These are phyloP conservation scores for Candida mesenterica DNA, from an alignment of 1,139 yeast species.

Conservation along the genomic window DNA sequence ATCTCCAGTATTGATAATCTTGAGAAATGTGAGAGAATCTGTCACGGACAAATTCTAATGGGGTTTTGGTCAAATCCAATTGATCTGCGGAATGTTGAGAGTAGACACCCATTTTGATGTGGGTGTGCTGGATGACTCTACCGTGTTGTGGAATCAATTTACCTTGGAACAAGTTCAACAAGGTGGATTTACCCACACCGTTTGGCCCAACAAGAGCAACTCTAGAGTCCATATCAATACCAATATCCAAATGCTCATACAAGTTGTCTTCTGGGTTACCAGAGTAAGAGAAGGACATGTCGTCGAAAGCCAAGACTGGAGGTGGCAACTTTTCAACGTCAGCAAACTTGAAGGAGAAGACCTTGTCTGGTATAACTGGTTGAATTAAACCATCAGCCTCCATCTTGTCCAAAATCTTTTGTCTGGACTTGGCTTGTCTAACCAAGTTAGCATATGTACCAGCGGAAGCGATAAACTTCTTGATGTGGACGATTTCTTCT, in stretches of 20 bases:
- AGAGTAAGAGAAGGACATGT: conserved; percentile 87
- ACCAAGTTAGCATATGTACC: conserved; percentile 99
- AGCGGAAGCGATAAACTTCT: conserved; percentile 98
- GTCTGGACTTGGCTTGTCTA: conserved; percentile 98
- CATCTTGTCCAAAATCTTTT: conserved; percentile 99
- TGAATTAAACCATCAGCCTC: conserved; percentile 98
- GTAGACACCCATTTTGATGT: conserved; percentile 96
- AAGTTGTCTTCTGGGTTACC: conserved; percentile 86
- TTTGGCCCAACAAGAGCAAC: conserved; percentile 98
- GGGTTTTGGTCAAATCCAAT: conserved; percentile 90
- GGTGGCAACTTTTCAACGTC: conserved; percentile 98
- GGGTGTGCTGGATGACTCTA: conserved; percentile 95
- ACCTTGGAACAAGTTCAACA: conserved; percentile 96
- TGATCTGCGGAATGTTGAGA: conserved; percentile 99
- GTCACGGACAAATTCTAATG: conserved; percentile 95
- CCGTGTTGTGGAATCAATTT: conserved; percentile 85
- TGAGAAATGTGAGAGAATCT: conserved; percentile 86
- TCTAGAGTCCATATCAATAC: conserved; percentile 99
- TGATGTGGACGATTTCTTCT: conserved; percentile 97
- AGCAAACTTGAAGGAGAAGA: conserved; percentile 91
- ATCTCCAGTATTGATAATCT: conserved; percentile 99
- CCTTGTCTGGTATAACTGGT: conserved; percentile 90
- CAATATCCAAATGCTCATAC: conserved; percentile 88
- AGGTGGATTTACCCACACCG: conserved; percentile 98
- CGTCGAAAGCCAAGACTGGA: conserved; percentile 96